Conservation (phyloP, 2,329 filamentous ascomycete genomes). For the Emericellopsis atlantica region DNA sequence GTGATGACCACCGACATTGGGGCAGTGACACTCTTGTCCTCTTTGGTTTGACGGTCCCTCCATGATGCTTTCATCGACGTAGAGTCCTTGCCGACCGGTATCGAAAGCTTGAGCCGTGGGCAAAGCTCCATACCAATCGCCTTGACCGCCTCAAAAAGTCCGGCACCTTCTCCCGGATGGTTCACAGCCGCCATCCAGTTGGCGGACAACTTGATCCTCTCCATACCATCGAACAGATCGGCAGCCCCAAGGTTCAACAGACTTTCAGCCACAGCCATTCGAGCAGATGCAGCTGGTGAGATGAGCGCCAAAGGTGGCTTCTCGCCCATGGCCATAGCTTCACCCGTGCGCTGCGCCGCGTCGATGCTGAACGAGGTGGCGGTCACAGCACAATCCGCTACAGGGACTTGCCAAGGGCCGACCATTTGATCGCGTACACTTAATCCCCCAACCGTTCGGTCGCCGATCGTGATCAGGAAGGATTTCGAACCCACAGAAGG, state of each 20-base stretch:
- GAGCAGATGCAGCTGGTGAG: constrained; percentile 75
- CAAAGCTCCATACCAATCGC: constrained; percentile 90
- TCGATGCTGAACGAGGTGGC: constrained; percentile 61
- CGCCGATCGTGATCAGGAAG: constrained; percentile 93
- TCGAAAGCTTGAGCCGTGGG: constrained; percentile 78
- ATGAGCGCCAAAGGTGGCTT: constrained; percentile 83
- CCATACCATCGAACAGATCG: constrained; percentile 55
- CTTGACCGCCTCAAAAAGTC: constrained; percentile 84
- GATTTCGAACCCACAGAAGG: constrained; percentile 93
- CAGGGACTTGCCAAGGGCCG: constrained; percentile 88
- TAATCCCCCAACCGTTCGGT: constrained; percentile 81
- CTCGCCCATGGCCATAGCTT: constrained; percentile 97
- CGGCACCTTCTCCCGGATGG: constrained; percentile 84
- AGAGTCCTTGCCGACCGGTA: constrained; percentile 95
- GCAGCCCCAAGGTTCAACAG: constrained; percentile 85
- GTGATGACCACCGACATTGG: constrained; percentile 87
- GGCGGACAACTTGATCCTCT: constrained; percentile 75
- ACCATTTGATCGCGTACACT: constrained; percentile 90
- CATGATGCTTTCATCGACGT: constrained; percentile 99
- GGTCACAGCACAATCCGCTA: constrained; percentile 89
- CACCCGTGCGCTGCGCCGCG: constrained; percentile 62
- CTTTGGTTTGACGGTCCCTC: constrained; percentile 55
- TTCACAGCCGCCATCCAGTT: constrained; percentile 99
- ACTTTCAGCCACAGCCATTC: constrained; percentile 92
- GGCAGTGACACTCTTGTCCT: constrained; percentile 76